These are phyloP conservation scores for Naganishia randhawae DNA, from an alignment of 768 basidiomycete genomes.

Conservation along the genomic window DNA sequence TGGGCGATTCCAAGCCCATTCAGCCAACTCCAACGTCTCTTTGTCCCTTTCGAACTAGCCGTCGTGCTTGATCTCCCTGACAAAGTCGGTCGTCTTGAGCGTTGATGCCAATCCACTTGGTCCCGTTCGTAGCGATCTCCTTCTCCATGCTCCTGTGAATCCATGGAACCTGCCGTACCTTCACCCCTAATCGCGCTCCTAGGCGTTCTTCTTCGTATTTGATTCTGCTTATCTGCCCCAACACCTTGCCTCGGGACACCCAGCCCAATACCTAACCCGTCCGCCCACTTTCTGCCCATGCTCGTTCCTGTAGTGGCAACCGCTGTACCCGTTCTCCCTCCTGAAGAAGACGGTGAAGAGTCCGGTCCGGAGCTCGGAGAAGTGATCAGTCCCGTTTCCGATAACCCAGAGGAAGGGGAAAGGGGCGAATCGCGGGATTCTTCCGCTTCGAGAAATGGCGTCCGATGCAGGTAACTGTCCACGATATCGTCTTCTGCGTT, in stretches of 20 bases:
- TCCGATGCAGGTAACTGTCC: slow-evolving; percentile 9
- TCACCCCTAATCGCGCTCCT: too few relatives aligned
- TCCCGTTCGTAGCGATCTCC: not conserved
- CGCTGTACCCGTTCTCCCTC: too few relatives aligned
- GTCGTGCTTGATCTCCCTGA: not conserved
- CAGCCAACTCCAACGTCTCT: slow-evolving; percentile 2
- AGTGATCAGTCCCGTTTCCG: not conserved
- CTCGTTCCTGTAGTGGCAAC: not conserved
- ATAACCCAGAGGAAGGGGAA: not conserved
- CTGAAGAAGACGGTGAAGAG: not conserved
- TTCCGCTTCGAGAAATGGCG: not conserved
- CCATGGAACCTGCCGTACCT: too few relatives aligned
- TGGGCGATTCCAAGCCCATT: slow-evolving; percentile 20
- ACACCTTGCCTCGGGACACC: not conserved
- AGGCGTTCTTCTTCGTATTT: slow-evolving; percentile 14
- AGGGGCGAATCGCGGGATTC: not conserved
- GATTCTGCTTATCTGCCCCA: not conserved
- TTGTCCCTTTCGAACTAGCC: not conserved
- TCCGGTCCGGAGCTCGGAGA: not conserved
- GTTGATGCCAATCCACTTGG: not conserved
- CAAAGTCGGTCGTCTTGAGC: not conserved
- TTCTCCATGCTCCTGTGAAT: too few relatives aligned
- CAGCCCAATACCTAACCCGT: slow-evolving; percentile 2
- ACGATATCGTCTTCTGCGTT: slow-evolving; percentile 13
- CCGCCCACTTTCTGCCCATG: not conserved